Evolutionary conservation across 2,329 filamentous ascomycete genomes (phyloP), one percentile per base, ranked within the genome.

Genomic region (Didymella pinodella): DNA sequence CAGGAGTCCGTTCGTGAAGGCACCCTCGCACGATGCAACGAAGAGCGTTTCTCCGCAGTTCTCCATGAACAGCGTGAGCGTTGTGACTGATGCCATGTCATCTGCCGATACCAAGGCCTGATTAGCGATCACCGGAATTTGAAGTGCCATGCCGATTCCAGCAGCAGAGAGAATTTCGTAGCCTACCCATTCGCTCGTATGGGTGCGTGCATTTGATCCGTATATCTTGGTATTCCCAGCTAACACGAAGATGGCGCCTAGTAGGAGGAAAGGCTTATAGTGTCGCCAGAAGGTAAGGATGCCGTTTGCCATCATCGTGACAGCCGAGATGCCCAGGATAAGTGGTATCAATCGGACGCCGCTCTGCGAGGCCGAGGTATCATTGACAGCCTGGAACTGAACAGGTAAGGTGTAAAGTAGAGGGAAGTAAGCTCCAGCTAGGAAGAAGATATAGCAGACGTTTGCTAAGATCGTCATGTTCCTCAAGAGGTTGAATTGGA

Each of bases 101-200:
- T 71, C 65, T 0, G 69, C 60, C 7, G 66, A 51, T 0, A 80
- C 73, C 2, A 72, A 62, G 2, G 73, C 75, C 49, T 82, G 79
- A 5, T 73, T 77, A 11, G 76, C 73, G 41, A 80, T 77, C 57
- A 78, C 75, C 11, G 75, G 75, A 38, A 79, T 72, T 48, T 81
- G 79, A n/a, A 80, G 69, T 25, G 66, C 67, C 8, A 78, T 62
- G 4, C 82, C 82, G 12, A 79, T 67, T 3, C 81, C 80, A 3
- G 78, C 68, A 20, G 81, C 83, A 4, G 76, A 57, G 2, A 84
- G 59, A 4, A 80, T 71, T 53, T 84, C 80, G 65, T 79, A 84
- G 8, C 82, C 82, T 22, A 83, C 78, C 82, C 81, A 84, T 31
- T 75, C 69, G 2, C 63, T 70, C 0, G 71, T 69, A 0, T 75